Conservation (phyloP, 352 stramenopile genomes). For the Ochromonadaceae sp. region DNA sequence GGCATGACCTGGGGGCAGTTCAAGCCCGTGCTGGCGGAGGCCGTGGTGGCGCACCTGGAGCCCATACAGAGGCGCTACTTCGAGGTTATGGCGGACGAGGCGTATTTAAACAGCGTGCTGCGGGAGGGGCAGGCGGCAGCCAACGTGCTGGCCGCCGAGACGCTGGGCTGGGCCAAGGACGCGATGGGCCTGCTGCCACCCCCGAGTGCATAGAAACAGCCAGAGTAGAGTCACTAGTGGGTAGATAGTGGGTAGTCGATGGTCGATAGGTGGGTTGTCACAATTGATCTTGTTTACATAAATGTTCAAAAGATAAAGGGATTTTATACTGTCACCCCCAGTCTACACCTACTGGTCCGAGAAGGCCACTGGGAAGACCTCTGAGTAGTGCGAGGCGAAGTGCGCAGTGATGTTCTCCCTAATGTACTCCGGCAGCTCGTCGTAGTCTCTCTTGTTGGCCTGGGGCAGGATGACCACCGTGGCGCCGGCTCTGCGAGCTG, state of each 20-base stretch:
- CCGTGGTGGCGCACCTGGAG: constrained; percentile 80
- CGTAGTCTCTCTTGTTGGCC: constrained; percentile 87
- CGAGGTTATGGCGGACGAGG: constrained; percentile 65
- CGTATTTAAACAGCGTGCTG: constrained; percentile 70
- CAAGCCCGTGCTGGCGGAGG: constrained; percentile 82
- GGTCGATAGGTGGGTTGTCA: no score
- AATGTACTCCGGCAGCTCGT: constrained; percentile 85
- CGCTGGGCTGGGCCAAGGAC: constrained; percentile 44
- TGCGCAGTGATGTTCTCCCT: background rate
- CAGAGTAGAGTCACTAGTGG: no score
- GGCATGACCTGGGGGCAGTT: constrained; percentile 70
- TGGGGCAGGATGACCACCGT: constrained; percentile 79
- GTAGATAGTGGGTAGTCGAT: no score
- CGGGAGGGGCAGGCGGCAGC: constrained; percentile 53
- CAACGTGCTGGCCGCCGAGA: constrained; percentile 43
- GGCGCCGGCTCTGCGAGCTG: constrained; percentile 81
- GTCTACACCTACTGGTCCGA: no score
- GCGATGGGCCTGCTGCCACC: constrained; percentile 49
- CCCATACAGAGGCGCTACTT: constrained; percentile 83
- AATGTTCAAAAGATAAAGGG: no score
- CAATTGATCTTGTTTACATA: no score
- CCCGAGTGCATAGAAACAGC: no score
- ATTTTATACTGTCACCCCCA: no score
- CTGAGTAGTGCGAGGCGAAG: background rate
- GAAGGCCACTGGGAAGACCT: constrained; percentile 5